These are phyloP conservation scores for Medicago truncatula DNA, from an alignment of 306 rosid species.

Conservation along the genomic window MtrunA17r5.0-ANR NC_053042.1:32226001-32226500, in stretches of 20 bases:
- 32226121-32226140: slow-evolving; percentile 7
- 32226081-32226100: slow-evolving; percentile 3
- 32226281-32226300: slow-evolving; percentile 30
- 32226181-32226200: not conserved
- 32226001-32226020: slow-evolving; percentile 7
- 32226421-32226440: not conserved
- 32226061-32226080: not conserved
- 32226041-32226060: not conserved
- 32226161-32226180: not conserved
- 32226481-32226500: not conserved
- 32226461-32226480: slow-evolving; percentile 1
- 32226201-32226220: slow-evolving; percentile 9
- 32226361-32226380: slow-evolving; percentile 1
- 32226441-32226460: not conserved
- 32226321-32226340: not conserved
- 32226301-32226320: not conserved
- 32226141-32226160: not conserved
- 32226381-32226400: slow-evolving; percentile 1
- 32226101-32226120: not conserved
- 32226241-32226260: slow-evolving; percentile 20
- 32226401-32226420: not conserved
- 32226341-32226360: not conserved
- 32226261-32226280: slow-evolving; percentile 12
- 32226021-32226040: slow-evolving; percentile 10
- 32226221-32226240: slow-evolving; percentile 7